Evolutionary conservation across 1,284 basidiomycete genomes (phyloP).

Genomic region (Trichosporon ovoides): DNA sequence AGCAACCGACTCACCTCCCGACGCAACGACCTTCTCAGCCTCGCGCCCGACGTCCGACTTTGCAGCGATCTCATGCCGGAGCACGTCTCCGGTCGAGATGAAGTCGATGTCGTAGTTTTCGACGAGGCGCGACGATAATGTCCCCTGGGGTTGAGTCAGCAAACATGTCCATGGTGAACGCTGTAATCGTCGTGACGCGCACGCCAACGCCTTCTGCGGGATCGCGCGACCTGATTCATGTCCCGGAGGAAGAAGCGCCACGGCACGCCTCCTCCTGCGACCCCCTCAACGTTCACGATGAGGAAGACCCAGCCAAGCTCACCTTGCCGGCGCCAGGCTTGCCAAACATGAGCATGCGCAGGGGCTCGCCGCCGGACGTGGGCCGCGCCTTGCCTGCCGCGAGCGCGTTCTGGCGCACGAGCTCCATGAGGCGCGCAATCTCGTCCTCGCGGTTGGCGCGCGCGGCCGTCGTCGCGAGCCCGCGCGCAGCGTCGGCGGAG

Average conservation of each 20-base stretch:
- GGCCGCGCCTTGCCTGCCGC: constrained; percentile 4
- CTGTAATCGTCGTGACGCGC: too few relatives aligned
- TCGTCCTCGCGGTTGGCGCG: constrained; percentile 22
- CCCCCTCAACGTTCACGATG: neutral
- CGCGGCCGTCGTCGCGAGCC: constrained; percentile 7
- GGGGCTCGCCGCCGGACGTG: constrained; percentile 3
- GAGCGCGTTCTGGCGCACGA: constrained; percentile 4
- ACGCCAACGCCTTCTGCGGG: too few relatives aligned
- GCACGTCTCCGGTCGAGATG: constrained; percentile 48
- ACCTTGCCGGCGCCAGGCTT: constrained; percentile 49
- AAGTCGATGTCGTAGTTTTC: constrained; percentile 48
- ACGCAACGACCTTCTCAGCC: constrained; percentile 4
- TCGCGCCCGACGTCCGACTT: constrained; percentile 17
- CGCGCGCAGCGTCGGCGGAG: neutral
- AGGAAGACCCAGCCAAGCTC: neutral
- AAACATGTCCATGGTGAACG: neutral
- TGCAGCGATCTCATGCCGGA: constrained; percentile 47
- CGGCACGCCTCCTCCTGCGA: constrained; percentile 5
- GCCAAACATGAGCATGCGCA: constrained; percentile 48
- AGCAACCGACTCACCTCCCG: constrained; percentile 8
- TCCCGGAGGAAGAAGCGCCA: neutral
- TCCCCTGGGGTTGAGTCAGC: constrained; percentile 31
- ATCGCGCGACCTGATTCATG: too few relatives aligned
- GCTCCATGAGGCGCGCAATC: constrained; percentile 4
- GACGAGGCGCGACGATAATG: constrained; percentile 42